Conservation (phyloP, 2,329 filamentous ascomycete species). For the Penicillium sp. region DNA sequence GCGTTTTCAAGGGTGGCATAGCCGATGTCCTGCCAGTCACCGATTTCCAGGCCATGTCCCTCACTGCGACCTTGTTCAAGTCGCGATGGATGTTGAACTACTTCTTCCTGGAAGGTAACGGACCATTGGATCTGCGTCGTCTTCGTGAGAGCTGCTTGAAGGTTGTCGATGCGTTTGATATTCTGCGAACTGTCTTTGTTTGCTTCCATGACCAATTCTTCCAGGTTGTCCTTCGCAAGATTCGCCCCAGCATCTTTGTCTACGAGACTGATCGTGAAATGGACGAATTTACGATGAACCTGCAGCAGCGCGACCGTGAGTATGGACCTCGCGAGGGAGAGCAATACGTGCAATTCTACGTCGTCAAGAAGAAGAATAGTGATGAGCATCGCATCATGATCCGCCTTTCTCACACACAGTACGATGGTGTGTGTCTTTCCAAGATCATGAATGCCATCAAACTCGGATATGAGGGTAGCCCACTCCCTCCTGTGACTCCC, state of each 20-base stretch:
- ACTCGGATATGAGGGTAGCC: slow-evolving; percentile 52
- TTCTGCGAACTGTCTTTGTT: slow-evolving; percentile 67
- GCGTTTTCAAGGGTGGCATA: slow-evolving; percentile 55
- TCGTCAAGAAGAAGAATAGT: slow-evolving; percentile 48
- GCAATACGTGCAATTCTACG: slow-evolving; percentile 62
- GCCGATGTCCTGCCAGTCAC: slow-evolving; percentile 60
- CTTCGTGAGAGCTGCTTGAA: slow-evolving; percentile 46
- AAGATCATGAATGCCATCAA: slow-evolving; percentile 64
- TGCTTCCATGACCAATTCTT: slow-evolving; percentile 54
- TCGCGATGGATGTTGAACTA: slow-evolving; percentile 50
- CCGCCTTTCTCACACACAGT: slow-evolving; percentile 69
- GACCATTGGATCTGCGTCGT: slow-evolving; percentile 52
- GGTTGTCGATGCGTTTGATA: slow-evolving; percentile 63
- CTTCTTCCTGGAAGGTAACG: slow-evolving; percentile 59
- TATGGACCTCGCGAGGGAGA: slow-evolving; percentile 60
- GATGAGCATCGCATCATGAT: slow-evolving; percentile 55
- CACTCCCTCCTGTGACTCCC: slow-evolving; percentile 43
- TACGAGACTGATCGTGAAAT: slow-evolving; percentile 56
- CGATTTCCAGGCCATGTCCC: slow-evolving; percentile 47
- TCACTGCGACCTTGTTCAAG: slow-evolving; percentile 40
- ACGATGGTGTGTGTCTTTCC: slow-evolving; percentile 68
- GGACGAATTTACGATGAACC: slow-evolving; percentile 55
- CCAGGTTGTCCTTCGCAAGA: slow-evolving; percentile 60
- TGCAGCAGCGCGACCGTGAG: slow-evolving; percentile 60
- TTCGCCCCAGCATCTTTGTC: slow-evolving; percentile 55